Conservation (phyloP, 768 basidiomycete genomes). For the Trametes punicea region DNA sequence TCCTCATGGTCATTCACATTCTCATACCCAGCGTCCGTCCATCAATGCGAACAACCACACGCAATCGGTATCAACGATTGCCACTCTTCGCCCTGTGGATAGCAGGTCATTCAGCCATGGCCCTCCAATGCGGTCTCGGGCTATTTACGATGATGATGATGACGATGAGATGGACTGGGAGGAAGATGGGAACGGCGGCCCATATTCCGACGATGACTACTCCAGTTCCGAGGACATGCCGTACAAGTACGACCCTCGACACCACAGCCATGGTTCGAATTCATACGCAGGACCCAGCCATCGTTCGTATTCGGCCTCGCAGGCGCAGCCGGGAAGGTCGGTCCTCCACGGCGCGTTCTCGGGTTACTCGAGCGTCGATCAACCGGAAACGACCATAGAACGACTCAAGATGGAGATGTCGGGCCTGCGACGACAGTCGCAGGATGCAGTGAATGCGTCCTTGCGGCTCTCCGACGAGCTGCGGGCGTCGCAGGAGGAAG, state of each 20-base stretch:
- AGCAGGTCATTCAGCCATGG: slow-evolving; percentile 25
- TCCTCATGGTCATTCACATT: not conserved
- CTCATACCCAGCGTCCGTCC: slow-evolving; percentile 12
- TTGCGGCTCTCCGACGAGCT: slow-evolving; percentile 67
- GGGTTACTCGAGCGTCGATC: slow-evolving; percentile 14
- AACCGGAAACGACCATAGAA: slow-evolving; percentile 48
- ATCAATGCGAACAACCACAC: not conserved
- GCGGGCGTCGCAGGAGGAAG: slow-evolving; percentile 59
- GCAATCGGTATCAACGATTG: slow-evolving; percentile 13
- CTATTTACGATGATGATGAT: slow-evolving; percentile 36
- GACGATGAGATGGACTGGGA: slow-evolving; percentile 38
- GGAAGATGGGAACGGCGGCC: slow-evolving; percentile 25
- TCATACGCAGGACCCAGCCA: slow-evolving; percentile 12
- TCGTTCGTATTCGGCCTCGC: slow-evolving; percentile 11
- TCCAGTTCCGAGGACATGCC: slow-evolving; percentile 68
- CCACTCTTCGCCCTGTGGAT: slow-evolving; percentile 27
- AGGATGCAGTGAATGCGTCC: slow-evolving; percentile 64
- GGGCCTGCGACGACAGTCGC: slow-evolving; percentile 59
- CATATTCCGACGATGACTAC: slow-evolving; percentile 39
- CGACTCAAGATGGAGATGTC: slow-evolving; percentile 65
- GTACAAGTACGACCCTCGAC: slow-evolving; percentile 25
- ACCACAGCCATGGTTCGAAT: slow-evolving; percentile 30
- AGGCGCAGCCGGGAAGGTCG: slow-evolving; percentile 13
- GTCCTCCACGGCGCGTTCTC: slow-evolving; percentile 29
- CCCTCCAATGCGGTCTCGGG: slow-evolving; percentile 28